A percentile compares a stretch with the other conserved stretches of the same genome.
phyloP scores from a whole-genome alignment of 352 stramenopile species.

The Phytopythium boreale region DNA sequence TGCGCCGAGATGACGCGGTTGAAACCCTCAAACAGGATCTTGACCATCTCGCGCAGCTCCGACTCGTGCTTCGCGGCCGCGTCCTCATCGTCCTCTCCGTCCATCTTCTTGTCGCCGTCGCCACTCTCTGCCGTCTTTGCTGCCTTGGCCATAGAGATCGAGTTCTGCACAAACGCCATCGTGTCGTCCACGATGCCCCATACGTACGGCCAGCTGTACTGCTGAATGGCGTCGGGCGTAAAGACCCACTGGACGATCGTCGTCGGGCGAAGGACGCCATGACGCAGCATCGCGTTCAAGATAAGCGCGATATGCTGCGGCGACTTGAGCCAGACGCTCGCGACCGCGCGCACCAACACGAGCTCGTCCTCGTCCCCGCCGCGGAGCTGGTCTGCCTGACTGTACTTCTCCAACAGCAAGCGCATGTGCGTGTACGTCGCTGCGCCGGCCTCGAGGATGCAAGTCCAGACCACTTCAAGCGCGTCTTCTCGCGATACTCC shows the following conservation, averaged over 20 bases:
- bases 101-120: constrained; percentile 52
- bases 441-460: constrained; percentile 67
- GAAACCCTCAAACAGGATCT: constrained; percentile 64
- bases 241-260: constrained; percentile 83
- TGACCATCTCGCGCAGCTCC: constrained; percentile 49
- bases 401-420: constrained; percentile 77
- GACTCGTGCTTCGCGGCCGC: constrained; percentile 37
- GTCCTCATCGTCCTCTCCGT: constrained; percentile 25
- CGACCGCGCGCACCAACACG: constrained; percentile 63
- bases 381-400: constrained; percentile 47
- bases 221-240: constrained; percentile 73
- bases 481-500: constrained; percentile 45
- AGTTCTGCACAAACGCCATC: constrained; percentile 47
- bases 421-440: constrained; percentile 86
- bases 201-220: constrained; percentile 89
- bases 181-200: constrained; percentile 81
- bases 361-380: constrained; percentile 40
- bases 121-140: constrained; percentile 19
- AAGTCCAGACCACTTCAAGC: constrained; percentile 73
- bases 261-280: constrained; percentile 55
- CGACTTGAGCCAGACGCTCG: constrained; percentile 77
- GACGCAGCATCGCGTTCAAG: constrained; percentile 76
- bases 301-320: constrained; percentile 82
- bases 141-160: constrained; percentile 26
- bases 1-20: constrained; percentile 72